A percentile compares a stretch with the other conserved stretches of the same genome.
Evolutionary conservation across 768 basidiomycete species (phyloP).

Genomic region (Mycena floridula): DNA sequence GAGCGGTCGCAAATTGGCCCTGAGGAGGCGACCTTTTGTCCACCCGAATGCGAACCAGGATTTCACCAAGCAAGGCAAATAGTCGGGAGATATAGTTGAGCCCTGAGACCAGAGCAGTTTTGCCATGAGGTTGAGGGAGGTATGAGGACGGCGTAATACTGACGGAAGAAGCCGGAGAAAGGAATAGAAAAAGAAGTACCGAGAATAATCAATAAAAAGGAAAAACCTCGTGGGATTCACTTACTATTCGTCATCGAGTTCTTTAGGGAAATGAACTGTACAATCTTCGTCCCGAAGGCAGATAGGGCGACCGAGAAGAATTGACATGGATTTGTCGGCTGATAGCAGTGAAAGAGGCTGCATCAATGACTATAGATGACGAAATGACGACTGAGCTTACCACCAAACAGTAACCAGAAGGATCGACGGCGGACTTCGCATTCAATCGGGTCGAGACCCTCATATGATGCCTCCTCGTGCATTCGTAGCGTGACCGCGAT

Average conservation of each 20-base stretch:
- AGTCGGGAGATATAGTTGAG: conserved; percentile 85
- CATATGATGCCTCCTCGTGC: conserved; percentile 83
- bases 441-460: conserved; percentile 80
- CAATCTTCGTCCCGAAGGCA: conserved; percentile 88
- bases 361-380: conserved; percentile 7
- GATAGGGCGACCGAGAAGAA: conserved; percentile 78
- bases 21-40: conserved; percentile 83
- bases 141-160: conserved; percentile 84
- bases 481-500: conserved; percentile 78
- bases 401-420: conserved; percentile 89
- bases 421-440: conserved; percentile 79
- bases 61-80: conserved; percentile 81
- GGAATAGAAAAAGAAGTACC: conserved; percentile 10
- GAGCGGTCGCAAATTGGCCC: conserved; percentile 79
- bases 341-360: conserved; percentile 6
- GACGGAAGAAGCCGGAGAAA: conserved; percentile 15
- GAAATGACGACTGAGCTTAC: conserved; percentile 31
- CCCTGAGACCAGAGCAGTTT: conserved; percentile 80
- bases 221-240: conserved; percentile 32
- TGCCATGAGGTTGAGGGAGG: conserved; percentile 81
- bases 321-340: conserved; percentile 91
- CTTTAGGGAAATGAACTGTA: conserved; percentile 82
- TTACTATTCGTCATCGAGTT: conserved; percentile 86
- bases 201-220: too few relatives aligned
- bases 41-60: conserved; percentile 79